phyloP scores from a whole-genome alignment of 2,329 filamentous ascomycete species.

The Arthrobotrys sinensis region DNA sequence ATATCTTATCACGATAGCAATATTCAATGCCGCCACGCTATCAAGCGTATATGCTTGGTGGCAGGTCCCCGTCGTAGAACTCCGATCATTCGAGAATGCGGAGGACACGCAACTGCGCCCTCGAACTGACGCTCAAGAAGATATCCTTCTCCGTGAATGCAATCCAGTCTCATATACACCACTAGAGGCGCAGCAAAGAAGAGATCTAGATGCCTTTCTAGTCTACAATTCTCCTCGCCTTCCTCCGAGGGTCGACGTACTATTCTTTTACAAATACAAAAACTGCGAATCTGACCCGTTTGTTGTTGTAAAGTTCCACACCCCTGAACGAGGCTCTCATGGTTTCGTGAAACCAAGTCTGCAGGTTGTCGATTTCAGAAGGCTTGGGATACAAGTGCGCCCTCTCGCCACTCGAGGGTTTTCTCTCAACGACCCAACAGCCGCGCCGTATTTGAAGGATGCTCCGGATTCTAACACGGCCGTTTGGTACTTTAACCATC shows the following conservation, averaged over 20 bases:
- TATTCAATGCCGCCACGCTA: not conserved
- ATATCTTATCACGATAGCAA: not conserved
- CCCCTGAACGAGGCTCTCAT: no score
- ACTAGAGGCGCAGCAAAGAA: no score
- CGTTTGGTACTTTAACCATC: constrained; percentile 17
- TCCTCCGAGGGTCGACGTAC: not conserved
- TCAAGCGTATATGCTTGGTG: not conserved
- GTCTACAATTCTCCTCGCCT: not conserved
- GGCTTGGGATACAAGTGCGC: not conserved
- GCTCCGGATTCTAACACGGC: not conserved
- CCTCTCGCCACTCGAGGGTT: not conserved
- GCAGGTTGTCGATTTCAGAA: not conserved
- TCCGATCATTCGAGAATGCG: no score
- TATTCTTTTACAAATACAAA: not conserved
- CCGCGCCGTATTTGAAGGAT: not conserved
- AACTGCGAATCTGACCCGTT: not conserved
- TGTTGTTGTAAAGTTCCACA: not conserved
- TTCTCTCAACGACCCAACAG: not conserved
- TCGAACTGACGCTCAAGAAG: no score
- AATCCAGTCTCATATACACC: no score
- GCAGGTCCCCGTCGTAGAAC: not conserved
- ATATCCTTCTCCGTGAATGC: not conserved
- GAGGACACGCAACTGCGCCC: not conserved
- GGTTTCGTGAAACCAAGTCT: not conserved
- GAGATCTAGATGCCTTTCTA: not conserved